Percentiles rank a stretch among this genome's conserved stretches.
These are phyloP conservation scores for Coemansia sp. DNA, from an alignment of 192 early-diverging fungal species.

Conservation along the genomic window DNA sequence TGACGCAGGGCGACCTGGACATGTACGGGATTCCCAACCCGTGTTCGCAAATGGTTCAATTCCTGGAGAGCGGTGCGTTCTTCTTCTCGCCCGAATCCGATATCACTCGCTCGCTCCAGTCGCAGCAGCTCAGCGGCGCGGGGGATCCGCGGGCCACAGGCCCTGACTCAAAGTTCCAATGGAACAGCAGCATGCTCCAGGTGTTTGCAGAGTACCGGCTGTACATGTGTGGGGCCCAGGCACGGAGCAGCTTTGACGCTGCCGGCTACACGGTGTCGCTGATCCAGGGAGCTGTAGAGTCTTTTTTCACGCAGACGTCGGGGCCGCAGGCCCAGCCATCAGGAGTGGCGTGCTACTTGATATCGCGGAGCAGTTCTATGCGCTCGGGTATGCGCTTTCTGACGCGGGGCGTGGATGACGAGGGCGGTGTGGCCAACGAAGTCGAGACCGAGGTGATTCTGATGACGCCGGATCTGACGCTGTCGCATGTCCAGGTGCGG, in stretches of 20 bases:
- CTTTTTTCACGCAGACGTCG: conserved; percentile 4
- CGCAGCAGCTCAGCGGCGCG: conserved; percentile 48
- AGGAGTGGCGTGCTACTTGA: conserved; percentile 20
- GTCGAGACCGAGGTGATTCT: conserved; percentile 93
- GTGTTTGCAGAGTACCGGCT: conserved; percentile 76
- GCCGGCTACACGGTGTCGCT: conserved; percentile 66
- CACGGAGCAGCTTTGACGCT: conserved; percentile 63
- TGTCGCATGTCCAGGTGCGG: conserved; percentile 78
- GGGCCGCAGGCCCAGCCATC: neutral
- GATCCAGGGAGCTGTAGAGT: conserved; percentile 40
- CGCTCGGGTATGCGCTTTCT: conserved; percentile 86
- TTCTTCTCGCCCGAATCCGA: conserved; percentile 90
- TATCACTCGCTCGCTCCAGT: conserved; percentile 74
- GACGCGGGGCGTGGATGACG: conserved; percentile 93
- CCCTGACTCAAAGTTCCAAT: conserved; percentile 73
- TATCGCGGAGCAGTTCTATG: conserved; percentile 45
- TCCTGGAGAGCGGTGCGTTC: conserved; percentile 83
- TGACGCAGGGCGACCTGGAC: conserved; percentile 34
- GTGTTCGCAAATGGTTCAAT: conserved; percentile 64
- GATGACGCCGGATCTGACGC: conserved; percentile 49
- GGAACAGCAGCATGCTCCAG: conserved; percentile 84
- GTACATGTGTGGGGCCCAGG: conserved; percentile 56
- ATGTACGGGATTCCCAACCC: conserved; percentile 58
- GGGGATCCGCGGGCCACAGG: conserved; percentile 41
- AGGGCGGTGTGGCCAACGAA: conserved; percentile 96